These are phyloP conservation scores for Cercophora sp. DNA, from an alignment of 495 filamentous ascomycete genomes.

Conservation along the genomic window DNA sequence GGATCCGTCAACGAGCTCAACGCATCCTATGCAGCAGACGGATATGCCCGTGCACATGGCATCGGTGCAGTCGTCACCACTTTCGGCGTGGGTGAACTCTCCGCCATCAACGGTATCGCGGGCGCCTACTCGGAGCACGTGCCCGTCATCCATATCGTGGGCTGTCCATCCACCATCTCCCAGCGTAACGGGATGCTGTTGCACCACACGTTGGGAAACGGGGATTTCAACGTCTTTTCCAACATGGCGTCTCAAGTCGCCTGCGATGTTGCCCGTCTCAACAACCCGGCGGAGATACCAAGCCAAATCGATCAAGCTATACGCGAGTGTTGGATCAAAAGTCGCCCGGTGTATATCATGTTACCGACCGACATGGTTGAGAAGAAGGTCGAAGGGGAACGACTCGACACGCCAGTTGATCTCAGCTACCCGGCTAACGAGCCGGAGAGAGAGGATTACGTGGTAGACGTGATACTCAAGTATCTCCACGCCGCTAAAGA, in stretches of 20 bases:
- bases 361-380: slow-evolving; percentile 82
- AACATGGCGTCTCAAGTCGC: slow-evolving; percentile 73
- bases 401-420: slow-evolving; percentile 64
- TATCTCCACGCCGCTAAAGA: slow-evolving; percentile 71
- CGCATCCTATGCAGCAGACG: slow-evolving; percentile 75
- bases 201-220: slow-evolving; percentile 92
- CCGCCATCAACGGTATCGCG: slow-evolving; percentile 67
- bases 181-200: slow-evolving; percentile 65
- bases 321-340: slow-evolving; percentile 70
- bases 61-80: slow-evolving; percentile 72
- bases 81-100: slow-evolving; percentile 77
- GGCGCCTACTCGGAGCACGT: slow-evolving; percentile 72
- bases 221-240: slow-evolving; percentile 80
- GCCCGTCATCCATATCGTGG: slow-evolving; percentile 79
- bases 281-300: slow-evolving; percentile 63
- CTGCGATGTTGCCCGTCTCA: slow-evolving; percentile 64
- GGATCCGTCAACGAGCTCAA: slow-evolving; percentile 81
- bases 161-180: slow-evolving; percentile 57
- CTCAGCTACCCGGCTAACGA: slow-evolving; percentile 62
- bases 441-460: slow-evolving; percentile 71
- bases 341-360: slow-evolving; percentile 77
- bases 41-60: slow-evolving; percentile 71
- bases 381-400: slow-evolving; percentile 70
- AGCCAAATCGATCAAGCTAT: slow-evolving; percentile 76
- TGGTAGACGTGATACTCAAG: slow-evolving; percentile 74